Percentiles rank a stretch among this genome's conserved stretches.
Evolutionary conservation across 2,329 filamentous ascomycete species (phyloP).

Genomic region (Daldinia sp.): DNA sequence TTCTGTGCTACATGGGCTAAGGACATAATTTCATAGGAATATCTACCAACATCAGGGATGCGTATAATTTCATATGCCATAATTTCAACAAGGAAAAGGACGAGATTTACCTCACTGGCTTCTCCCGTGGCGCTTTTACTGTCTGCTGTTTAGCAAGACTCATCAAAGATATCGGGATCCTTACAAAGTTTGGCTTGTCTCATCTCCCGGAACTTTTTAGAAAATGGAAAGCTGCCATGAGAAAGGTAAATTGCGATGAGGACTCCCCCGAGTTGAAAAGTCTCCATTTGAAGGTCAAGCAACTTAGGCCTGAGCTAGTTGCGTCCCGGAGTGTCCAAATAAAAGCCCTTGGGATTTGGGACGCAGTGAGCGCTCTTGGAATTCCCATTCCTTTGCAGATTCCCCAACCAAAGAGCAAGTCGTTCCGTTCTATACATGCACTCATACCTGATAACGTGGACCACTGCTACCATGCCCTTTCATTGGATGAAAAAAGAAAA

Average conservation of each 20-base stretch:
- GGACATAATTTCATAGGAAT: not conserved
- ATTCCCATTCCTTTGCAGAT: not conserved
- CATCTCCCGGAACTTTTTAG: not conserved
- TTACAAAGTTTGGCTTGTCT: not conserved
- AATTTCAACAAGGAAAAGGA: not conserved
- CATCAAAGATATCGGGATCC: not conserved
- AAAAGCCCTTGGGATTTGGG: conserved; percentile 1
- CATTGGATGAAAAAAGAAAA: not conserved
- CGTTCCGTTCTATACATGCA: not conserved
- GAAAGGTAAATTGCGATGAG: not conserved
- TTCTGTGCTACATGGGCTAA: not conserved
- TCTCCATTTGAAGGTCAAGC: not conserved
- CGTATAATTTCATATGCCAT: not conserved
- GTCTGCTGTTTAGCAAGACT: not conserved
- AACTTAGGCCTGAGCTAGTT: not conserved
- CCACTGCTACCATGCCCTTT: not conserved
- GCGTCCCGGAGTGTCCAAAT: not conserved
- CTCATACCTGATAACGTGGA: not conserved
- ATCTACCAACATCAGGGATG: not conserved
- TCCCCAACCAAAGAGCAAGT: not conserved
- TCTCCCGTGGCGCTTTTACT: not conserved
- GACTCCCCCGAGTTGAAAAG: not conserved
- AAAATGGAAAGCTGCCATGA: not conserved
- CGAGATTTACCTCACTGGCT: not conserved
- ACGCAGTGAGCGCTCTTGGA: not conserved